A percentile compares a stretch with the other conserved stretches of the same genome.
Conservation (phyloP, 1,139 yeast genomes). For the Magnusiomyces paraingens region DNA sequence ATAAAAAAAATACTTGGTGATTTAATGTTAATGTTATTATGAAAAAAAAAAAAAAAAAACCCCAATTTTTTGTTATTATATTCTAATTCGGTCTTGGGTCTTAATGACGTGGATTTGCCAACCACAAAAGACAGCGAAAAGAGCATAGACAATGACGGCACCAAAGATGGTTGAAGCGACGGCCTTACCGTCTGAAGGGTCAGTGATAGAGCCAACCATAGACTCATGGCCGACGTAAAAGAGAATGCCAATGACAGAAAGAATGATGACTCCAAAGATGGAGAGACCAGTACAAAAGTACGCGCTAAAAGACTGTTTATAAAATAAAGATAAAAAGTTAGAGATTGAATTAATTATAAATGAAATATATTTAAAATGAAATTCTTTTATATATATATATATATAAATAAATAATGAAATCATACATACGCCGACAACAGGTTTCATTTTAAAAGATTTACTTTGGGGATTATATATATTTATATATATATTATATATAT, state of each 20-base stretch:
- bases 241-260: slow-evolving; percentile 74
- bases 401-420: neutral
- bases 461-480: neutral
- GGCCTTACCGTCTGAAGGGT: slow-evolving; percentile 88
- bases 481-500: neutral
- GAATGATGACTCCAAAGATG: slow-evolving; percentile 82
- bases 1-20: no score
- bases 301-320: slow-evolving; percentile 63
- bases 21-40: no score
- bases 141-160: slow-evolving; percentile 78
- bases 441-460: slow-evolving; percentile 28
- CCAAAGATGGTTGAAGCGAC: slow-evolving; percentile 87
- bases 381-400: no score
- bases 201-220: slow-evolving; percentile 84
- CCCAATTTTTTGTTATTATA: slow-evolving; percentile 23
- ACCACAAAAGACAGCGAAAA: slow-evolving; percentile 83
- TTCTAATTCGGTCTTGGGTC: slow-evolving; percentile 53
- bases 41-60: no score
- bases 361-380: neutral
- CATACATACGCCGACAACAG: slow-evolving; percentile 34
- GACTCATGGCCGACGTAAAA: slow-evolving; percentile 80
- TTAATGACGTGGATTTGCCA: slow-evolving; percentile 62
- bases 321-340: neutral
- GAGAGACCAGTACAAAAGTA: slow-evolving; percentile 93
- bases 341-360: neutral